Conservation (phyloP, 345 rosid genomes). For the Melaleuca alternifolia region DNA sequence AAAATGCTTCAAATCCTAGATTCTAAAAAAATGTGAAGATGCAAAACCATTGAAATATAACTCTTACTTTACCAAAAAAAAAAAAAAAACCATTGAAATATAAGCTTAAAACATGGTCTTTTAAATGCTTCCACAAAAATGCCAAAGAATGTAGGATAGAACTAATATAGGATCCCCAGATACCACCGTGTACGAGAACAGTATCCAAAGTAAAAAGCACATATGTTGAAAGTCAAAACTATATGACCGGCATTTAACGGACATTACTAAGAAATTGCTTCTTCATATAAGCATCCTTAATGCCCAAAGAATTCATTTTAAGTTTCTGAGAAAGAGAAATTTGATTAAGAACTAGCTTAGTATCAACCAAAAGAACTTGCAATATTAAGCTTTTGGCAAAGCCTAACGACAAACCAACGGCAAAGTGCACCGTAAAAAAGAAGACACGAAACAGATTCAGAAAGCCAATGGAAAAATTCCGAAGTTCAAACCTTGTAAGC, state of each 20-base stretch:
- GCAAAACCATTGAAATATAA: not conserved
- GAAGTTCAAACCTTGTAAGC: slow-evolving; percentile 55
- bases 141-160: not conserved
- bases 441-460: not conserved
- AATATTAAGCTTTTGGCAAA: not conserved
- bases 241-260: not conserved
- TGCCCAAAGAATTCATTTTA: not conserved
- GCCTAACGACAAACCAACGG: not conserved
- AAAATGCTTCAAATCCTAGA: not conserved
- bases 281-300: not conserved
- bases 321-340: not conserved
- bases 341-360: not conserved
- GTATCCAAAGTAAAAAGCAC: not conserved
- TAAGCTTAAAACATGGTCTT: not conserved
- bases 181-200: not conserved
- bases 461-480: not conserved
- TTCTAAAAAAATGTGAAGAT: not conserved
- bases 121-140: not conserved
- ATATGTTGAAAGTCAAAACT: not conserved
- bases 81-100: not conserved
- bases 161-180: not conserved
- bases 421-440: not conserved
- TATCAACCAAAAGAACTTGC: not conserved
- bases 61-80: too few relatives aligned
- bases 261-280: not conserved